phyloP scores from a whole-genome alignment of 2,329 filamentous ascomycete species.

The Claviceps lovelessii region DNA sequence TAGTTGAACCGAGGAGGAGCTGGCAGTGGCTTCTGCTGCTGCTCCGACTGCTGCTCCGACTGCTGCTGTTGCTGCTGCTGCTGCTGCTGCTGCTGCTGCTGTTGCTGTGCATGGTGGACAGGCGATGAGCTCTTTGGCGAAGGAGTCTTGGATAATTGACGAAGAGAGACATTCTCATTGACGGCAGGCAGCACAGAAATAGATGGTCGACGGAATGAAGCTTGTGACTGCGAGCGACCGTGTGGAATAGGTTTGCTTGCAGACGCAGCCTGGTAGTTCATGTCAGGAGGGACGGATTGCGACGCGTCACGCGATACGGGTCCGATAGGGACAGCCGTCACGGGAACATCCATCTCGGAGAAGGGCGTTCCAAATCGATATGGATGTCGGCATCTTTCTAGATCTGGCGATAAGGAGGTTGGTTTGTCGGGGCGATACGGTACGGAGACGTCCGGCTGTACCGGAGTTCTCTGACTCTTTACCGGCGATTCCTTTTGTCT shows the following conservation, averaged over 20 bases:
- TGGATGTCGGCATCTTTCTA: conserved; percentile 41
- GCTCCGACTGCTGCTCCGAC: conserved; percentile 7
- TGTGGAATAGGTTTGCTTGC: conserved; percentile 18
- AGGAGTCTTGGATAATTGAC: conserved; percentile 17
- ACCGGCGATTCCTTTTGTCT: conserved; percentile 14
- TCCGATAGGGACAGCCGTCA: conserved; percentile 57
- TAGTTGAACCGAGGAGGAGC: conserved; percentile 41
- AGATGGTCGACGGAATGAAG: conserved; percentile 50
- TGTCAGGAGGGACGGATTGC: conserved; percentile 86
- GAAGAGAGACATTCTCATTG: conserved; percentile 44
- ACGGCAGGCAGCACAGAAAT: conserved; percentile 55
- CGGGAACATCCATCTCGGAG: conserved; percentile 78
- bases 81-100: conserved; percentile 16
- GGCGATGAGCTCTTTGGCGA: conserved; percentile 22
- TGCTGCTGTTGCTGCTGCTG: conserved; percentile 11
- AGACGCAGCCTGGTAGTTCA: conserved; percentile 53
- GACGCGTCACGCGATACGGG: conserved; percentile 66
- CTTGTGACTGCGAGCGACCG: conserved; percentile 37
- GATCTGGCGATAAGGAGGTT: conserved; percentile 38
- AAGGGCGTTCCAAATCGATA: conserved; percentile 77
- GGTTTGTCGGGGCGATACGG: conserved; percentile 39
- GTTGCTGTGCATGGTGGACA: conserved; percentile 16
- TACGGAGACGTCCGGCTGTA: conserved; percentile 22
- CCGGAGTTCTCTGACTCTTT: conserved; percentile 7
- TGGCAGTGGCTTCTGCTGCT: conserved; percentile 28